Base-by-base conservation (phyloP, 2,329 filamentous ascomycete species). In the Pyrenochaeta sp. region DNA sequence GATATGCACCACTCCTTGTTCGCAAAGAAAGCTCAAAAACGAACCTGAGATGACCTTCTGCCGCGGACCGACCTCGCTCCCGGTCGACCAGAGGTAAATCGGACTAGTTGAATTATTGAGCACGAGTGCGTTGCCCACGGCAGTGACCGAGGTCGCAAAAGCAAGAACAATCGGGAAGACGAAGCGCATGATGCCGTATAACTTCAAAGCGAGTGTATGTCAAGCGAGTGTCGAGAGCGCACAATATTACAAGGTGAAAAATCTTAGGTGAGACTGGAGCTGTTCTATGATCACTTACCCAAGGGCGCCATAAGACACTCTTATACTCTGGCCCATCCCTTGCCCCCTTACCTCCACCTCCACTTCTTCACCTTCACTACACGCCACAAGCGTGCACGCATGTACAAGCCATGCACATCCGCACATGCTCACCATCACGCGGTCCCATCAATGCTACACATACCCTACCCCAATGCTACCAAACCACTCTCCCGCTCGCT, bases 61-160 rank as follows among this genome's bases (percentile, higher is more conserved):
- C 9, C 59, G 57, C 8, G 61, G 40, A 9, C 69, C 59, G 30
- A 71, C 55, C 2, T 60, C 44, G 39, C 58, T 54, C 3, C 65
- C 68, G 34, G 72, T 68, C 3, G 68, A 69, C 68, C 68, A 72
- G 10, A 70, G 48, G 44, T 73, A 72, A 40, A 72, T 56, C 9
- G 61, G 50, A 3, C 50, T 47, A n/a, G 52, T 48, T 13, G 62
- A 68, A 15, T 65, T 66, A 55, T 72, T 73, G 25, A 62, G 44
- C 5, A 74, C 64, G n/a, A 71, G 49, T 10, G 71, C 69, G 49
- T 64, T 65, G 9, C 71, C 69, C 5, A 61, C 51, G n/a, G 71
- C 71, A 22, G 59, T 48, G 19, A 62, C 69, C n/a, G 62, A 61
- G 12, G 59, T 40, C 8, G 54, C 57, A n/a, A 71, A 43, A 12